These are phyloP conservation scores for Saturnispora besseyi DNA, from an alignment of 805 yeast genomes.

Conservation along the genomic window DNA sequence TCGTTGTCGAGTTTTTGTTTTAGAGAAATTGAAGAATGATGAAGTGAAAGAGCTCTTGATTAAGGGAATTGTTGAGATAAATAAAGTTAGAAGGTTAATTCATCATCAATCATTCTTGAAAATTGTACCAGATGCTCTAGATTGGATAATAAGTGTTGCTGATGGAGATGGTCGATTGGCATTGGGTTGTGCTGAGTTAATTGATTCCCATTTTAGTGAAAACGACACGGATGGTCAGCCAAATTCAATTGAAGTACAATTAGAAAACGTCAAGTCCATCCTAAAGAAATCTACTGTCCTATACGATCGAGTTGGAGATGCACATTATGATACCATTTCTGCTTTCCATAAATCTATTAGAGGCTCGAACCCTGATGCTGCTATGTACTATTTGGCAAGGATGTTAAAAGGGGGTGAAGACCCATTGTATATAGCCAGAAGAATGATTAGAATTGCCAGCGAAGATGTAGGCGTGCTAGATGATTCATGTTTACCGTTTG, in stretches of 20 bases:
- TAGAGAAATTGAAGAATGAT: slow-evolving; percentile 40
- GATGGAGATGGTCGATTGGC: slow-evolving; percentile 89
- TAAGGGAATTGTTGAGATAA: slow-evolving; percentile 51
- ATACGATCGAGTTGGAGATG: slow-evolving; percentile 84
- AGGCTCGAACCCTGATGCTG: slow-evolving; percentile 85
- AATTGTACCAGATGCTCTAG: slow-evolving; percentile 47
- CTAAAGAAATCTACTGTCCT: slow-evolving; percentile 45
- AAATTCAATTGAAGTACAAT: slow-evolving; percentile 29
- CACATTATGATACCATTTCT: slow-evolving; percentile 89
- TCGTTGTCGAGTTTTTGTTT: slow-evolving; percentile 70
- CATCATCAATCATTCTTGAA: slow-evolving; percentile 41
- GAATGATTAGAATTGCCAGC: slow-evolving; percentile 91
- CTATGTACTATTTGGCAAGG: slow-evolving; percentile 74
- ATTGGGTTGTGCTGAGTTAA: slow-evolving; percentile 66
- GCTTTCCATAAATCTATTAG: slow-evolving; percentile 92
- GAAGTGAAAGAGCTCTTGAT: slow-evolving; percentile 47
- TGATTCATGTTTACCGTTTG: slow-evolving; percentile 76
- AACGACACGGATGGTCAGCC: background rate
- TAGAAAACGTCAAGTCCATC: slow-evolving; percentile 32
- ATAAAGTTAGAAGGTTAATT: slow-evolving; percentile 49
- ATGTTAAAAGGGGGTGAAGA: slow-evolving; percentile 95
- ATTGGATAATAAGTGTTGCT: slow-evolving; percentile 61
- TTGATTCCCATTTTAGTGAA: slow-evolving; percentile 42
- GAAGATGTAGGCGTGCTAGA: slow-evolving; percentile 90
- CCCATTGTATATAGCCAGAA: slow-evolving; percentile 77